Evolutionary conservation across 352 stramenopile species (phyloP).

Genomic region (Peronospora destructor): DNA sequence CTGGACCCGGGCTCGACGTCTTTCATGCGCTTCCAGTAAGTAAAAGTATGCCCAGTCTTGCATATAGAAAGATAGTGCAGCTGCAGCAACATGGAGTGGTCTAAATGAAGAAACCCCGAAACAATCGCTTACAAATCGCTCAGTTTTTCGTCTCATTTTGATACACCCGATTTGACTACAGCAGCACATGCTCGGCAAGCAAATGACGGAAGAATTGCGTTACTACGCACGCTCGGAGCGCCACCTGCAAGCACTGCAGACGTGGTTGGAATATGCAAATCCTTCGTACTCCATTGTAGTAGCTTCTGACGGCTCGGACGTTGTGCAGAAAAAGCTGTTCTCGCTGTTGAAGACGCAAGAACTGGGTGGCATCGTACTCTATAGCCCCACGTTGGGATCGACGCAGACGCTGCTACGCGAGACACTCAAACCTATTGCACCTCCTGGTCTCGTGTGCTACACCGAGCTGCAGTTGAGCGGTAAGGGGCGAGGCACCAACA

Average conservation of each 20-base stretch:
- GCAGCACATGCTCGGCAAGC: conserved; percentile 28
- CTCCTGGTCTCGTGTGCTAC: conserved; percentile 70
- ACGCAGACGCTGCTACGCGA: conserved; percentile 83
- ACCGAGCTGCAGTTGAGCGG: conserved; percentile 71
- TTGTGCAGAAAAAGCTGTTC: conserved; percentile 43
- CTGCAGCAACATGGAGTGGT: not conserved
- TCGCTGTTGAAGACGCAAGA: conserved; percentile 48
- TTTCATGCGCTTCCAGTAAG: conserved; percentile 84
- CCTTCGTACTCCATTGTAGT: conserved; percentile 23
- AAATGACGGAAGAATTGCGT: conserved; percentile 62
- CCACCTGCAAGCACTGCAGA: conserved; percentile 59
- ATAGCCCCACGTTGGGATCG: conserved; percentile 55
- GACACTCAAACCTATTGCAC: conserved; percentile 51
- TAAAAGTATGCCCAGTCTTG: conserved; percentile 7
- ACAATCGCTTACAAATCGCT: conserved; percentile 5
- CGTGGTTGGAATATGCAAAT: conserved; percentile 41
- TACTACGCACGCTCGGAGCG: conserved; percentile 72
- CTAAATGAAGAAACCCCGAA: not conserved
- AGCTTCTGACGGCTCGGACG: conserved; percentile 19
- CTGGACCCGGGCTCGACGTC: conserved; percentile 73
- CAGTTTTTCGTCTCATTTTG: conserved; percentile 12
- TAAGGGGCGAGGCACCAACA: conserved; percentile 80
- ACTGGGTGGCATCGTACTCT: conserved; percentile 71
- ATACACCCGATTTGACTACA: conserved; percentile 5
- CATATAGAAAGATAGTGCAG: conserved; percentile 21